These are phyloP conservation scores for Posidonia oceanica DNA, from an alignment of 116 monocot species.

Conservation along the genomic window DNA sequence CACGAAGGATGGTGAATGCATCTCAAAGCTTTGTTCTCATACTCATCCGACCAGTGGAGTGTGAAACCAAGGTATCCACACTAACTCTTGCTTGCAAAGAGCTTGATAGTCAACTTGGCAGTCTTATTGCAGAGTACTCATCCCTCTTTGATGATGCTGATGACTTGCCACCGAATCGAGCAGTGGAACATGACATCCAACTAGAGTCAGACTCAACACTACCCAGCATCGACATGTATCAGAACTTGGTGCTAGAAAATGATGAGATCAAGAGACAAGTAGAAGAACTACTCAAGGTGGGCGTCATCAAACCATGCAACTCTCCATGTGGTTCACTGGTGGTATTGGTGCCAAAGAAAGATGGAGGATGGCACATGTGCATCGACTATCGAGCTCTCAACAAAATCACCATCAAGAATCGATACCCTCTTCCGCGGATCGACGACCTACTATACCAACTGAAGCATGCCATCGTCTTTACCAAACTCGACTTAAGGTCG, in stretches of 20 bases:
- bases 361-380: conserved; percentile 5
- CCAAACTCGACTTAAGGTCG: not conserved
- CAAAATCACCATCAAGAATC: conserved; percentile 6
- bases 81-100: not conserved
- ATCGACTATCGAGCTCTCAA: conserved; percentile 6
- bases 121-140: not conserved
- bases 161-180: not conserved
- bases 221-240: not conserved
- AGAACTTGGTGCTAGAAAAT: not conserved
- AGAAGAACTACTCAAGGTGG: not conserved
- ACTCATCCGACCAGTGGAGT: not conserved
- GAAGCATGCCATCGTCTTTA: not conserved
- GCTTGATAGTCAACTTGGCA: not conserved
- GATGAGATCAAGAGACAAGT: not conserved
- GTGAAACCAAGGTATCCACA: not conserved
- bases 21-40: not conserved
- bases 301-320: not conserved
- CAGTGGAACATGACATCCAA: not conserved
- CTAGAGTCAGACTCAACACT: not conserved
- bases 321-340: not conserved
- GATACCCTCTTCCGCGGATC: not conserved
- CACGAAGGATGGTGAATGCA: not conserved
- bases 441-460: conserved; percentile 1
- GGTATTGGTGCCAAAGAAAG: not conserved
- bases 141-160: not conserved